Percentiles rank a stretch among this genome's conserved stretches.
phyloP scores from a whole-genome alignment of 139 green algal genomes.

The Coelastrella sp. region DNA sequence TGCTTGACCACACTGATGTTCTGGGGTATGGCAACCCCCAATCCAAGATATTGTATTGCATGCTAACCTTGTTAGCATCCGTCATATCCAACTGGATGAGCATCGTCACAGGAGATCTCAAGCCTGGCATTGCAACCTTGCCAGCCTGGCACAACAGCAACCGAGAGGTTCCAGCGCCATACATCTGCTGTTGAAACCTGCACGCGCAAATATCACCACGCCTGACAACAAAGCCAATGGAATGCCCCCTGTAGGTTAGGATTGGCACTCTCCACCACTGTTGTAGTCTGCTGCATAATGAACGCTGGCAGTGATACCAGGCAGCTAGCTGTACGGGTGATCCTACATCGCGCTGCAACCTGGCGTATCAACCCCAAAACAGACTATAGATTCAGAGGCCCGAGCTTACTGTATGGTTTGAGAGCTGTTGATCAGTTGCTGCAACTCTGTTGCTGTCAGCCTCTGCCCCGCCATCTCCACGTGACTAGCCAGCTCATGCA shows the following conservation, averaged over 20 bases:
- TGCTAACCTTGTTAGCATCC: conserved; percentile 37
- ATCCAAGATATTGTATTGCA: neutral
- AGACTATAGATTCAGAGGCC: neutral
- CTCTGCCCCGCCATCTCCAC: conserved; percentile 19
- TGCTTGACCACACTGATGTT: neutral
- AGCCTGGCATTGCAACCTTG: neutral
- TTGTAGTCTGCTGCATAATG: too few species aligned
- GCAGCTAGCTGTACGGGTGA: neutral
- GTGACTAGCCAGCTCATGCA: conserved; percentile 4
- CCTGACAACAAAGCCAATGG: neutral
- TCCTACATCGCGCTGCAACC: neutral
- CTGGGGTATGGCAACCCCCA: too few species aligned
- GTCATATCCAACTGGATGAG: conserved; percentile 48
- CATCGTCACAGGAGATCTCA: neutral
- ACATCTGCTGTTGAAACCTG: conserved; percentile 48
- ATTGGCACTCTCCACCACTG: neutral
- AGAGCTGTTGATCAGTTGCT: neutral
- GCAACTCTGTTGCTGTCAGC: conserved; percentile 8
- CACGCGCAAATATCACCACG: neutral
- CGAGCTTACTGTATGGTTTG: conserved; percentile 2
- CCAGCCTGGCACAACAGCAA: conserved; percentile 47
- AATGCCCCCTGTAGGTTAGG: neutral
- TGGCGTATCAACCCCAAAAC: neutral
- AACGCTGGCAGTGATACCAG: neutral
- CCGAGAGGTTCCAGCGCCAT: neutral